These are phyloP conservation scores for Stentor roeselii DNA, from an alignment of 73 alveolate genomes.

Conservation along the genomic window DNA sequence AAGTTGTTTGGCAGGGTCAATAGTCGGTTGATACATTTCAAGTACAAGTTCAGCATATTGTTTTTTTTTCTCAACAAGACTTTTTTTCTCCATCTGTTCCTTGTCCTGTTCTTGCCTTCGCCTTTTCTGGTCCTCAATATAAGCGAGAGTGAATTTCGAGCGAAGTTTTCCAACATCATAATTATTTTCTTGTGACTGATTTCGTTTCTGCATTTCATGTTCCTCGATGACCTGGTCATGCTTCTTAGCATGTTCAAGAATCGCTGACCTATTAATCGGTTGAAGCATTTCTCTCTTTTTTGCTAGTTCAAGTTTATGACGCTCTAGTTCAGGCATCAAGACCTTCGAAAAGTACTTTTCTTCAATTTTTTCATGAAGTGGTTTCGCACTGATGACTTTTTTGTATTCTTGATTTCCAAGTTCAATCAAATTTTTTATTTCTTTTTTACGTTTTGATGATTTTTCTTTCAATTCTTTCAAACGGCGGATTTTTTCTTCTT, in stretches of 20 bases:
- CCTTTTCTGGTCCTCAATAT: background rate
- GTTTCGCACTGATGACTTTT: background rate
- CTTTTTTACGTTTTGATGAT: background rate
- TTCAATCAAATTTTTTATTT: background rate
- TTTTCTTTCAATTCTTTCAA: constrained; percentile 10
- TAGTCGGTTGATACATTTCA: constrained; percentile 17
- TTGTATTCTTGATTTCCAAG: background rate
- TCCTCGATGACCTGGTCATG: background rate
- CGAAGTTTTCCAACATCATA: background rate
- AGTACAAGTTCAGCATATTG: constrained; percentile 18
- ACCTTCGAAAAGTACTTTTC: background rate
- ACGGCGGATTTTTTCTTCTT: background rate
- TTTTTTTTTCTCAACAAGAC: background rate
- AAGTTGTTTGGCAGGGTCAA: constrained; percentile 15
- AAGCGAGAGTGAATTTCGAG: background rate
- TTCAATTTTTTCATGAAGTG: background rate
- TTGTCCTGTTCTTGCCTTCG: constrained; percentile 2
- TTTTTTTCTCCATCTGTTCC: background rate
- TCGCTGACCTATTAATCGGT: background rate
- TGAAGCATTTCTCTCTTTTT: background rate
- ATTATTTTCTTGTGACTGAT: background rate
- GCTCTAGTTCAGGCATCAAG: constrained; percentile 12
- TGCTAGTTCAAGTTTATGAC: constrained; percentile 8
- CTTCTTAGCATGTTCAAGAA: background rate
- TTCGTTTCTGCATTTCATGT: background rate